Base-by-base conservation (phyloP, 768 basidiomycete species). In the Lentinula aciculospora region DNA sequence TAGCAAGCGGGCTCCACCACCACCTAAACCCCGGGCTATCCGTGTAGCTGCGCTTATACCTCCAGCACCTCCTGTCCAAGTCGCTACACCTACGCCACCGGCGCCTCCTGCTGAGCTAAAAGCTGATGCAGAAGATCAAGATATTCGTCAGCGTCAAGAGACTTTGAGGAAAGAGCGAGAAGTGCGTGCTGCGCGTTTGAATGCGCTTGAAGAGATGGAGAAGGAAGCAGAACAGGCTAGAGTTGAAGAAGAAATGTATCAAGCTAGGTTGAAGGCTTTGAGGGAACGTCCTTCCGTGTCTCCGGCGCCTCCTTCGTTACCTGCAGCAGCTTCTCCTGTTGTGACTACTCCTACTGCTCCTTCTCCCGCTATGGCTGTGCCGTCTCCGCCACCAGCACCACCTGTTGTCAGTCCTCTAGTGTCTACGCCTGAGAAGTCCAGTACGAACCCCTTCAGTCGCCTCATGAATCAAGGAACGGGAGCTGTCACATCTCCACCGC, bases 361-460 rank as follows among this genome's bases (percentile, higher is more conserved):
- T 12, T 61, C 70, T 17, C 60, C 69, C 10, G 59, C 63, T 25
- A 59, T 66, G 4, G 45, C 69, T 23, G 61, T 71, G n/a, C 62
- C 69, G 29, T 66, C 69, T 8, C 65, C 74, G 17, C 65, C 74
- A 1, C 70, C 76, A n/a, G 68, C 81, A 2, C 69, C 74, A 61
- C 7, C 66, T 69, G 13, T 72, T 5, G 60, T 66, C 1, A 64
- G 67, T 0, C 65, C 73, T 31, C 58, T 67, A 32, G 45, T 68
- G 5, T 53, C 64, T 32, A 66, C 77, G 37, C 51, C 68, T 1
- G 77, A 82, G 37, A 85, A 84, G 63, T 75, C 83, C 4, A 78
- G 76, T 53, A 91, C 83, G 8, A 94, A 94, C 69, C 93, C 93
- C 0, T 95, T 95, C 69, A 89, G 82, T 69, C 80, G 81, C 12